A percentile compares a stretch with the other conserved stretches of the same genome.
Evolutionary conservation across 148 eudicot species (phyloP).

Genomic region (Camellia lanceoleosa): DNA sequence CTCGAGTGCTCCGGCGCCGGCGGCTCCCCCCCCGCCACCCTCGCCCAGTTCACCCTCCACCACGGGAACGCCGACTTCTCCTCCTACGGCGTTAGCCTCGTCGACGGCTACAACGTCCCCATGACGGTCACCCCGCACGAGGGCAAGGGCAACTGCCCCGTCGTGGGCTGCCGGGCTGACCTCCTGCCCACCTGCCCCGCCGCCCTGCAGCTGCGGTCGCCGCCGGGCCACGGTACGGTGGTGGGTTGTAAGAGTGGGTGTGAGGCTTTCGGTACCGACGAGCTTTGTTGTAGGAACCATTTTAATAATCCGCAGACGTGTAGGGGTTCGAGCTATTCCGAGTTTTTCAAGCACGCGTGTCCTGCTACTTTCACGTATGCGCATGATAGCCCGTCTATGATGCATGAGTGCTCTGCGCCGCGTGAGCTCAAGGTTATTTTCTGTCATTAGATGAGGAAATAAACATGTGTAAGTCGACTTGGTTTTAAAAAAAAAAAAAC

Average conservation of each 20-base stretch:
- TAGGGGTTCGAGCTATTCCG: conserved; percentile 41
- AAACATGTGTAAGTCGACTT: too few relatives aligned
- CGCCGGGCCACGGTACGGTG: conserved; percentile 34
- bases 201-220: conserved; percentile 30
- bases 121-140: conserved; percentile 94
- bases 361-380: conserved; percentile 81
- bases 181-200: conserved; percentile 52
- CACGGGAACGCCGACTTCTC: conserved; percentile 65
- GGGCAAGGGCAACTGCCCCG: conserved; percentile 83
- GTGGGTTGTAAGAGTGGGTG: conserved; percentile 91
- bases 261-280: conserved; percentile 64
- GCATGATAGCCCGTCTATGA: conserved; percentile 84
- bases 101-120: conserved; percentile 93
- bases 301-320: conserved; percentile 61
- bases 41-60: conserved; percentile 81
- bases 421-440: conserved; percentile 94
- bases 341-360: conserved; percentile 73
- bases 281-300: conserved; percentile 58
- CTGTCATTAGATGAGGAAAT: conserved; percentile 57
- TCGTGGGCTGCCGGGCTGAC: conserved; percentile 66
- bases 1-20: conserved; percentile 76
- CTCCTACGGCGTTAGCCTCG: conserved; percentile 77
- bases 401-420: conserved; percentile 82
- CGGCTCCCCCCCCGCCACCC: conserved; percentile 71
- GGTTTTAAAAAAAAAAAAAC: too few relatives aligned